phyloP scores from a whole-genome alignment of 129 eudicot species.

The Tanacetum coccineum region DNA sequence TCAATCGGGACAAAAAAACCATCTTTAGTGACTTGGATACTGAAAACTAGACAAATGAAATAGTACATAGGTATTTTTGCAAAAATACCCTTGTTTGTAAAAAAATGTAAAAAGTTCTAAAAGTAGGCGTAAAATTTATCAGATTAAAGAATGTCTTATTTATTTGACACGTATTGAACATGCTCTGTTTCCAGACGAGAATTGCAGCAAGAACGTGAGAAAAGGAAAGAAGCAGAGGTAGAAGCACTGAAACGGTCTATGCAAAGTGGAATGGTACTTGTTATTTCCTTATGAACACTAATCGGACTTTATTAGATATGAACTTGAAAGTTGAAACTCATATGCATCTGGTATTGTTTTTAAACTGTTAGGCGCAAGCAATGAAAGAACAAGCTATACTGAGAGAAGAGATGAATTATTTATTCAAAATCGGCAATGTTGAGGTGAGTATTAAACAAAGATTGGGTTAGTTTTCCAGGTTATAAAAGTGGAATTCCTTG shows the following conservation, averaged over 20 bases:
- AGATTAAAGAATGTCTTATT: not conserved
- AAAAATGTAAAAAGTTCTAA: not conserved
- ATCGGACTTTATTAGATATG: too few species aligned
- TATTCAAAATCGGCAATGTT: constrained; percentile 80
- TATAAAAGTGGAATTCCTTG: not conserved
- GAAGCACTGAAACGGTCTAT: constrained; percentile 67
- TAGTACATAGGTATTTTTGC: too few species aligned
- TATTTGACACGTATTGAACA: not conserved
- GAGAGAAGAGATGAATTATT: constrained; percentile 88
- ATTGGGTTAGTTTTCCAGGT: not conserved
- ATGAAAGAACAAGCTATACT: constrained; percentile 95
- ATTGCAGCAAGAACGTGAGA: constrained; percentile 73
- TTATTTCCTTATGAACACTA: not conserved
- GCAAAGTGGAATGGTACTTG: constrained; percentile 88
- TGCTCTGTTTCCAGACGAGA: constrained; percentile 54
- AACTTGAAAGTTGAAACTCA: not conserved
- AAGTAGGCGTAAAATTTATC: not conserved
- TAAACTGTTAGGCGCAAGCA: constrained; percentile 70
- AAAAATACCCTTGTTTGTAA: too few species aligned
- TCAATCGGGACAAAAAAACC: too few species aligned
- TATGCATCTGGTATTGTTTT: constrained; percentile 2
- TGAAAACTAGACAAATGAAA: too few species aligned
- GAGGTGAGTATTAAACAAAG: constrained; percentile 51
- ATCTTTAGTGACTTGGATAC: too few species aligned
- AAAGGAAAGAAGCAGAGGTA: constrained; percentile 69